These are phyloP conservation scores for Aspergillus sp. DNA, from an alignment of 2,329 filamentous ascomycete genomes.

Conservation along the genomic window DNA sequence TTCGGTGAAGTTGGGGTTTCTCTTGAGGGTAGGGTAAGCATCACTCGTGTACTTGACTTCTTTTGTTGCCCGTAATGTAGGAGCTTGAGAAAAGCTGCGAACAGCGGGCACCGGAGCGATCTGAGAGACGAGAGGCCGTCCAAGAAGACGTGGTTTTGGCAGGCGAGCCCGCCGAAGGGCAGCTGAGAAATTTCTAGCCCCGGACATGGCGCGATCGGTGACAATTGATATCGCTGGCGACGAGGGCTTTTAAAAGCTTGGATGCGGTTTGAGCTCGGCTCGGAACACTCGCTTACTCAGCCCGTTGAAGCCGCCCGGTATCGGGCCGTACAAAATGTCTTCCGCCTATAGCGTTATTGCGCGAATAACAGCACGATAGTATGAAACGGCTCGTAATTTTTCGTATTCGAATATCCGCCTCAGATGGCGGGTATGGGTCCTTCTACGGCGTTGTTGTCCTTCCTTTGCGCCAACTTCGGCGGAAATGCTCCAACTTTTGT, in stretches of 20 bases:
- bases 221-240: background rate
- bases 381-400: background rate
- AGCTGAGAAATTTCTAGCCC: constrained; percentile 30
- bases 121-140: constrained; percentile 24
- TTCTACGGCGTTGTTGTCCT: background rate
- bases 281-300: constrained; percentile 6
- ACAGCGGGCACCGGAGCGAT: constrained; percentile 16
- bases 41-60: constrained; percentile 76
- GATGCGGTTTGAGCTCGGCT: background rate
- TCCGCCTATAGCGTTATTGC: background rate
- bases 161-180: constrained; percentile 34
- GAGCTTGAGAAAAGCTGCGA: constrained; percentile 33
- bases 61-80: constrained; percentile 28
- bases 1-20: constrained; percentile 68
- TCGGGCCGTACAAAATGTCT: background rate
- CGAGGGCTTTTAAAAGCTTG: background rate
- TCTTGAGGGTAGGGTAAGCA: constrained; percentile 74
- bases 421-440: background rate
- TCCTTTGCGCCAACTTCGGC: background rate
- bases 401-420: background rate
- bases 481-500: background rate
- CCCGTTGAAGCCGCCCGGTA: background rate
- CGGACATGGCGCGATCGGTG: constrained; percentile 26
- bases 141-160: constrained; percentile 26
- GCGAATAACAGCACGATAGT: background rate